Conservation (phyloP, 1,284 basidiomycete genomes). For the Cryptococcus sp. region DNA sequence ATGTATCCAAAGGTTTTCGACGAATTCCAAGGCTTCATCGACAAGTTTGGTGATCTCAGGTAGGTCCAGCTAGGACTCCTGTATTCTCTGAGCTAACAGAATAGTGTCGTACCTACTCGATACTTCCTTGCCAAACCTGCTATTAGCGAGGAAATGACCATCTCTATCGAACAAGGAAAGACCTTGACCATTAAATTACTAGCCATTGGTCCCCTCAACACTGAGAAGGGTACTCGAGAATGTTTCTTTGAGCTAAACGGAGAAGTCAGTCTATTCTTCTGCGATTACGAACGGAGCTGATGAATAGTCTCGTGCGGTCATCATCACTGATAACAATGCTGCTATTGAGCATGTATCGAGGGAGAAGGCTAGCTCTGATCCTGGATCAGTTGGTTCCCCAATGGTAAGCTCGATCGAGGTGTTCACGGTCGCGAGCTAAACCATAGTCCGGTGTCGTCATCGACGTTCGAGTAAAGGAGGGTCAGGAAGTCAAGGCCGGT, state of each 20-base stretch:
- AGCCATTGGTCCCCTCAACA: slow-evolving; percentile 88
- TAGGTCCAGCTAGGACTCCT: slow-evolving; percentile 38
- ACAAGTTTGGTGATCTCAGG: slow-evolving; percentile 94
- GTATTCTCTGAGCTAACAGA: background rate
- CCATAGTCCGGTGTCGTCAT: slow-evolving; percentile 88
- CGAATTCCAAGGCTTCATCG: slow-evolving; percentile 90
- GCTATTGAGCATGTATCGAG: slow-evolving; percentile 90
- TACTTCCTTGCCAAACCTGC: slow-evolving; percentile 93
- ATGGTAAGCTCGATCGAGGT: slow-evolving; percentile 55
- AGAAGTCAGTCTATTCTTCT: slow-evolving; percentile 56
- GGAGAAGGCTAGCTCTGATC: slow-evolving; percentile 88
- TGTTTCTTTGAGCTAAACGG: slow-evolving; percentile 98
- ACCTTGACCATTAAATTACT: slow-evolving; percentile 93
- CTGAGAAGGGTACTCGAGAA: slow-evolving; percentile 86
- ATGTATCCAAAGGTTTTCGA: slow-evolving; percentile 78
- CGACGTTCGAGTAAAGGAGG: slow-evolving; percentile 95
- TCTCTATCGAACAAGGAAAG: slow-evolving; percentile 96
- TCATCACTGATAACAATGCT: slow-evolving; percentile 92
- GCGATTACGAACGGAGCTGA: slow-evolving; percentile 1
- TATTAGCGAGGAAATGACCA: slow-evolving; percentile 91
- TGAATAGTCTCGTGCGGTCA: slow-evolving; percentile 71
- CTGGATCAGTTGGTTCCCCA: slow-evolving; percentile 90
- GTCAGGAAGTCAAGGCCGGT: slow-evolving; percentile 94
- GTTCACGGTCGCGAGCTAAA: background rate
- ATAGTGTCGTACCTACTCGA: slow-evolving; percentile 85